Base-by-base conservation (phyloP, 2,329 filamentous ascomycete genomes). In the Volutella citrinella region DNA sequence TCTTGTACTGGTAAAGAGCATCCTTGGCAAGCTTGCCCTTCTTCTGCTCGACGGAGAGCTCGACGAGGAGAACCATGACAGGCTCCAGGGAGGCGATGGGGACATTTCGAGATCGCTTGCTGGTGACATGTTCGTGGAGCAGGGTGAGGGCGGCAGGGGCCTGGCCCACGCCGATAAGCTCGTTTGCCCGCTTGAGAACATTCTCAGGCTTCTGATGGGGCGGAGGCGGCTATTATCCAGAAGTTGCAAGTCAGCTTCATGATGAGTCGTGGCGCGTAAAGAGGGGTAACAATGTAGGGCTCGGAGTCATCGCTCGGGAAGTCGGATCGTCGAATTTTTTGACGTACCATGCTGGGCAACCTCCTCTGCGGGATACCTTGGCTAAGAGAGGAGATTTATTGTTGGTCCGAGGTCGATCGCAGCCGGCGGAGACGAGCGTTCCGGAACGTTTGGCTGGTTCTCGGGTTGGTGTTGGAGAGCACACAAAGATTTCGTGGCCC, bases 1-100 rank as follows among this genome's bases (percentile, higher is more conserved):
- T 98, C 78, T 98, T 98, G 79, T 98, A 98, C 66, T 96, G 93
- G 66, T 97, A 98, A 30, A 98, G 78, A 43, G 93, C 93, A 71
- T 98, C 93, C 77, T 98, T 98, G 65, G 91, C 93, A 42, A 93
- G 78, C 70, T 98, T 98, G 55, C 93, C 93, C 72, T 97, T 98
- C 71, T 93, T 89, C 57, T 96, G 82, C 60, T 97, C 91, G 57
- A 98, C 93, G 51, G 87, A 95, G 40, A 97, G 80, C 69, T 97
- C 89, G 57, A 98, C 91, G 60, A 98, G 84, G 51, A 96, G 83
- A 67, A 97, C 77, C 90, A 98, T 97, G 51, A 98, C 91, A 49
- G 93, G 93, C 80, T 98, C 93, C 60, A 98, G 73, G 34, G 90
- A 94, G 48, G 84, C 80, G 74, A 97, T 97, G 55, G 93, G 90